Evolutionary conservation across 208 protist species (phyloP), one percentile per base, ranked within the genome.

Genomic region (Endotrypanum monterogeii): DNA sequence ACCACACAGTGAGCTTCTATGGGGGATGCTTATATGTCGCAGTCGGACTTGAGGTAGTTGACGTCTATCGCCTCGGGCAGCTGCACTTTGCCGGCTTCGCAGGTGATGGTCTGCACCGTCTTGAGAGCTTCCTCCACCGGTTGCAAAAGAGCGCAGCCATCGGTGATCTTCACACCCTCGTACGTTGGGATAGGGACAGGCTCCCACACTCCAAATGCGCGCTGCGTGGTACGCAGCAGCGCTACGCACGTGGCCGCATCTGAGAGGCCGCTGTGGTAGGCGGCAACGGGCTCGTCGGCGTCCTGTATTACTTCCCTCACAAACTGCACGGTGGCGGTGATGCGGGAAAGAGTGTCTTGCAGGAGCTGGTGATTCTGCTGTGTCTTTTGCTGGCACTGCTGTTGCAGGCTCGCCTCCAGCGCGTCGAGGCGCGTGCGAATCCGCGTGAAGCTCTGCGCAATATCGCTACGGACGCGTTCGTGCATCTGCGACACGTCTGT

Each of bases 11-110:
- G 28, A 9, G 11, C 25, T 68, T 68, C 44, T 68, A 52, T 69
- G 11, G 39, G 62, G 44, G 3, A 51, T 7, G 23, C 0, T 74
- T 50, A 81, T 39, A 69, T 41, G 20, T 82, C 77, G 56, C 80
- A 85, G 63, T 84, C 84, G 12, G 71, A 74, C 68, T 89, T 90
- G 69, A 94, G 85, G 63, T 85, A 90, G 79, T 94, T 94, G n/a
- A 91, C 78, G 72, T 94, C 89, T 28, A 94, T 82, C 11, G 89
- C 84, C 55, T 94, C 89, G 14, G 89, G 89, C 58, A 94, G 82
- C 67, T 94, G 84, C 48, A 91, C 75, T 68, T 84, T 72, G 41
- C 86, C 89, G 0, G 80, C 54, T 41, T 69, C 66, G 20, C 72
- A 52, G 5, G 48, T 51, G 25, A 87, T 57, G 30, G 50, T 37